phyloP scores from a whole-genome alignment of 208 protist species.

The Naegleria lovaniensis region DNA sequence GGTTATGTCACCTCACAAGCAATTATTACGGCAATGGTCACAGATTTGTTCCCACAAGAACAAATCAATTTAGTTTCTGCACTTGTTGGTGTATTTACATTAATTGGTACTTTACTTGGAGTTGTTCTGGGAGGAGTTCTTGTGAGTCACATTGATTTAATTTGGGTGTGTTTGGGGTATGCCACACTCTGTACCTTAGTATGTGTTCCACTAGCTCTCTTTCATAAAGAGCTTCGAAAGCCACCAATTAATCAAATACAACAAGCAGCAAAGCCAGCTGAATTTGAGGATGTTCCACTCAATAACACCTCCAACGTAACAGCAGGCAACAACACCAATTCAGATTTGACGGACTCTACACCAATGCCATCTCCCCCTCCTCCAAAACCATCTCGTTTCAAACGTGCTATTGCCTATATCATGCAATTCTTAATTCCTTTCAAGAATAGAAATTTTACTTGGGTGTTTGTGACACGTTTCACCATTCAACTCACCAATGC shows the following conservation, averaged over 20 bases:
- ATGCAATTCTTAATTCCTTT: background rate
- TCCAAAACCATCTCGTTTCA: background rate
- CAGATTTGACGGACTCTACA: background rate
- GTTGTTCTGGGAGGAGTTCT: background rate
- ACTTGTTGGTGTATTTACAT: background rate
- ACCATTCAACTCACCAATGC: background rate
- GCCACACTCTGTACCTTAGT: background rate
- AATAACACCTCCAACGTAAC: background rate
- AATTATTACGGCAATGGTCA: background rate
- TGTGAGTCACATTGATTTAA: background rate
- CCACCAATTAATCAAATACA: background rate
- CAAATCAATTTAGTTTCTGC: background rate
- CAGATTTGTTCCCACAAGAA: constrained; percentile 4
- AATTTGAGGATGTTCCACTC: background rate
- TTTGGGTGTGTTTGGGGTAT: background rate
- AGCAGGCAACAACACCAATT: too few relatives aligned
- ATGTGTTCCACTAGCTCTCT: background rate
- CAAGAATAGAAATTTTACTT: constrained; percentile 1
- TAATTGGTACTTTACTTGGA: background rate
- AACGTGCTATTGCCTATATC: background rate
- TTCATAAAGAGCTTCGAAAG: background rate
- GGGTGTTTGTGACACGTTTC: constrained; percentile 3
- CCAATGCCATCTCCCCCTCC: background rate
- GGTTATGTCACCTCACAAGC: background rate
- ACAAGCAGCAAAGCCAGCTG: background rate